These are phyloP conservation scores for Globisporangium solare DNA, from an alignment of 352 stramenopile genomes.

Conservation along the genomic window DNA sequence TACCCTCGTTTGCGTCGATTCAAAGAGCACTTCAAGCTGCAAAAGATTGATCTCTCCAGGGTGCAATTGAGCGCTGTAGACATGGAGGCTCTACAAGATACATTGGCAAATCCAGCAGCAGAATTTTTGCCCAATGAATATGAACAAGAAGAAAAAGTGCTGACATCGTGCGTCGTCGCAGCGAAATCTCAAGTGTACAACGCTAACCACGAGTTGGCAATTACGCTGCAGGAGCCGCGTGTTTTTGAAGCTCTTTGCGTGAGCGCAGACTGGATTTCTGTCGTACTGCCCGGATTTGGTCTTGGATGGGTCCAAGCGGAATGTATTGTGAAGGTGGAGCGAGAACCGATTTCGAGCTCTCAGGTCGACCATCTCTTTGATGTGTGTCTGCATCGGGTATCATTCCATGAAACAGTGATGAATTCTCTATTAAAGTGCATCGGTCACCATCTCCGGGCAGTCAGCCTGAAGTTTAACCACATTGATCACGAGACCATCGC, in stretches of 20 bases:
- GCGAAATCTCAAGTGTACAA: not conserved
- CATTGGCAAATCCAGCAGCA: not conserved
- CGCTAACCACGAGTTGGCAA: not conserved
- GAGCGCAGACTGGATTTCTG: conserved; percentile 2
- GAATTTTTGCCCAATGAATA: not conserved
- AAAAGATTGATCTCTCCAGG: conserved; percentile 10
- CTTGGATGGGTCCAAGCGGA: conserved; percentile 5
- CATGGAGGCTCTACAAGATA: conserved; percentile 1
- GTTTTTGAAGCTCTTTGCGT: conserved; percentile 7
- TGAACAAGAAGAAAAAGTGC: not conserved
- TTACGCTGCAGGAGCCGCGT: not conserved
- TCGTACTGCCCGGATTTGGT: conserved; percentile 9
- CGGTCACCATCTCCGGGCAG: not conserved
- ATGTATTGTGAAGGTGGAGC: not conserved
- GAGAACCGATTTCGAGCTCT: not conserved
- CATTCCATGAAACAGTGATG: not conserved
- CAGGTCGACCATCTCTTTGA: not conserved
- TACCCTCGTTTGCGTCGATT: not conserved
- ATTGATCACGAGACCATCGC: not conserved
- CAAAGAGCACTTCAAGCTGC: not conserved
- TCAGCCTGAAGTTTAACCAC: not conserved
- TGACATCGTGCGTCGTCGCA: not conserved
- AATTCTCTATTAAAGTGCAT: not conserved
- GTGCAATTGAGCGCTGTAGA: conserved; percentile 7
- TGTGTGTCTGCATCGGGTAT: not conserved